Percentiles rank a stretch among this genome's conserved stretches.
Conservation (phyloP, 2,329 filamentous ascomycete genomes). For the Monosporascus sp. region DNA sequence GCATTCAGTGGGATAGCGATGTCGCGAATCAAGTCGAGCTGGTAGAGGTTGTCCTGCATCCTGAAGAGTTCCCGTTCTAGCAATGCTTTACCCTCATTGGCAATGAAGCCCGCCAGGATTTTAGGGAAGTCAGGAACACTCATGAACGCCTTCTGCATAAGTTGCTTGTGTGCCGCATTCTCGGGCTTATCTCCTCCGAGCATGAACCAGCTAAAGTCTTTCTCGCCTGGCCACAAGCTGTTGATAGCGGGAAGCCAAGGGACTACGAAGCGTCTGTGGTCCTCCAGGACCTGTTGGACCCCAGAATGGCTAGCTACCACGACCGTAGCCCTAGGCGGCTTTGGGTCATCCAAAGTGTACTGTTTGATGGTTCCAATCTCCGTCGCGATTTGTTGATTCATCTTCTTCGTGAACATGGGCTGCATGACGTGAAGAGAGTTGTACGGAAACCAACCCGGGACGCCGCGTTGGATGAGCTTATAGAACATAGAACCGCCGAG, state of each 20-base stretch:
- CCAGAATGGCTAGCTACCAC: conserved; percentile 18
- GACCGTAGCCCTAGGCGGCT: conserved; percentile 26
- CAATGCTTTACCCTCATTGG: conserved; percentile 31
- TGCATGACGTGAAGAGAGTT: conserved; percentile 40
- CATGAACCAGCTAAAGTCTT: conserved; percentile 34
- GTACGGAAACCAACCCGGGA: conserved; percentile 38
- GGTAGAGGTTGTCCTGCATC: conserved; percentile 30
- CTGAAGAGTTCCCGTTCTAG: conserved; percentile 33
- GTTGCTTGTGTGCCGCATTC: conserved; percentile 27
- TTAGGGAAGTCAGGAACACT: conserved; percentile 28
- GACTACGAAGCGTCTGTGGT: conserved; percentile 26
- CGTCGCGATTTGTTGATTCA: conserved; percentile 32
- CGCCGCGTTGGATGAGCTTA: conserved; percentile 39
- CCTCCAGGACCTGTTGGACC: conserved; percentile 27
- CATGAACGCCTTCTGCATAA: conserved; percentile 25
- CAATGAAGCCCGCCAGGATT: conserved; percentile 27
- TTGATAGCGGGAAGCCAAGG: conserved; percentile 29
- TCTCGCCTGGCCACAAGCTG: conserved; percentile 29
- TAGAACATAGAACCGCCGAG: conserved; percentile 39
- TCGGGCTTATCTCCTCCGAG: conserved; percentile 28
- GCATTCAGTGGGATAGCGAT: conserved; percentile 55
- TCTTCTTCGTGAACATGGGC: conserved; percentile 38
- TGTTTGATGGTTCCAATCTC: conserved; percentile 31
- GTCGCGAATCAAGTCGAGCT: conserved; percentile 41
- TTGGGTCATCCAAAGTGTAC: conserved; percentile 29